Base-by-base conservation (phyloP, 805 yeast species). In the Kazachstania viticola region DNA sequence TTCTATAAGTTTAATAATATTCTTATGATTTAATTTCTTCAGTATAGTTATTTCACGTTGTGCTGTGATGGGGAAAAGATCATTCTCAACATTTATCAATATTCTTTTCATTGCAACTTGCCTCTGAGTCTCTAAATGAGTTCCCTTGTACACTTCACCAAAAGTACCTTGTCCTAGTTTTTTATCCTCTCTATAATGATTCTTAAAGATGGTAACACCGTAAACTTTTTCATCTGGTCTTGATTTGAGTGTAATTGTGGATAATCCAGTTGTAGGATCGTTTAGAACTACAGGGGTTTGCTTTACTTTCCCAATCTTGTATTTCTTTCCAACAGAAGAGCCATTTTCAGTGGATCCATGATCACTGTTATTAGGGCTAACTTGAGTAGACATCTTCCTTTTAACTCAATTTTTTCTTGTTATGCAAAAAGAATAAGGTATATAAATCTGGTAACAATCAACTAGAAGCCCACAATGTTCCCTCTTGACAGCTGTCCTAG, bases 61-160 rank as follows among this genome's bases (percentile, higher is more conserved):
- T 2, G 97, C 95, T 0, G 98, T 91, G 17, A 91, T 76, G 2
- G 98, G 97, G 50, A 88, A 85, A 22, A 82, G 79, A 32, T 63
- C 63, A 22, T 51, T 48, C 25, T 55, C 56, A 11, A 58, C 55
- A 36, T 54, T 58, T 17, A 81, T 68, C n/a, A 85, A 61, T 29
- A 91, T 71, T 50, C 78, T 81, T 56, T 91, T 91, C 44, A 93
- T 64, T 1, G 99, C 99, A 14, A 88, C 96, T 12, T 69, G 62
- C n/a, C 67, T 55, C 22, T 60, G 62, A 24, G 71, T 65, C 30
- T 64, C 58, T 29, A 51, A 38, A 39, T 62, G 67, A 9, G 50
- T 58, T 4, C 94, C 97, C 48, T 79, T 81, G 46, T 77, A 77
- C 3, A 88, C 98, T 32, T 84, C 83, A 17, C 93, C 93, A 56